A percentile compares a stretch with the other conserved stretches of the same genome.
Conservation (phyloP, 257 asterid species). For the Nicotiana benthamiana region DNA sequence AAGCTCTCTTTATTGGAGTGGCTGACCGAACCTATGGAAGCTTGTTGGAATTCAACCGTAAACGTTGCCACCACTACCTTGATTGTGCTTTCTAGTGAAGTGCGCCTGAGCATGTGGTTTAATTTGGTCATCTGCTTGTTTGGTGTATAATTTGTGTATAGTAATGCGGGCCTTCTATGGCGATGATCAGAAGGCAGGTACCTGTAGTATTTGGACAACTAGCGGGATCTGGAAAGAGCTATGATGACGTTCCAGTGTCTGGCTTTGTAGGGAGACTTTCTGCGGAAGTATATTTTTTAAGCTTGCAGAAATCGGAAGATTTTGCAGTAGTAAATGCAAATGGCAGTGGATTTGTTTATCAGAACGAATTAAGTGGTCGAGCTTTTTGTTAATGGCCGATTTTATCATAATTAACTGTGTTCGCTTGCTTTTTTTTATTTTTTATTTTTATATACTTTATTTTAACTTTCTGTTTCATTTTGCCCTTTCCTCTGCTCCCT, state of each 20-base stretch:
- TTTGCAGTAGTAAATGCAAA: conserved; percentile 17
- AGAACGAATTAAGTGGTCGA: not conserved
- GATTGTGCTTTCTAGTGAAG: conserved; percentile 26
- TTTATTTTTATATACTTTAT: not conserved
- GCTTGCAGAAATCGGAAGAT: not conserved
- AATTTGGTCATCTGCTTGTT: not conserved
- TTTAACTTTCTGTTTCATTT: not conserved
- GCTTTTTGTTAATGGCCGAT: not conserved
- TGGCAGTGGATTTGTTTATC: not conserved
- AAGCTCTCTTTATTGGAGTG: conserved; percentile 63
- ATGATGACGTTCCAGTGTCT: not conserved
- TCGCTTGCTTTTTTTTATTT: too few species aligned
- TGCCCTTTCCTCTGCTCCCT: not conserved
- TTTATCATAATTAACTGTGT: not conserved
- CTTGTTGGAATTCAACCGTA: conserved; percentile 55
- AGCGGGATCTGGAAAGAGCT: not conserved
- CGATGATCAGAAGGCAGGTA: not conserved
- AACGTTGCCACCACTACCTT: conserved; percentile 29
- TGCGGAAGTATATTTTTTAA: not conserved
- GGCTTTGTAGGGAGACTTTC: not conserved
- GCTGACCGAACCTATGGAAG: conserved; percentile 73
- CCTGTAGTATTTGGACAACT: not conserved
- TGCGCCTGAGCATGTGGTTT: not conserved
- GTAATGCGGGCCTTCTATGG: not conserved
- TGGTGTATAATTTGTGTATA: not conserved